Percentiles rank a stretch among this genome's conserved stretches.
phyloP scores from a whole-genome alignment of 129 eudicot genomes.

The Lonicera japonica region DNA sequence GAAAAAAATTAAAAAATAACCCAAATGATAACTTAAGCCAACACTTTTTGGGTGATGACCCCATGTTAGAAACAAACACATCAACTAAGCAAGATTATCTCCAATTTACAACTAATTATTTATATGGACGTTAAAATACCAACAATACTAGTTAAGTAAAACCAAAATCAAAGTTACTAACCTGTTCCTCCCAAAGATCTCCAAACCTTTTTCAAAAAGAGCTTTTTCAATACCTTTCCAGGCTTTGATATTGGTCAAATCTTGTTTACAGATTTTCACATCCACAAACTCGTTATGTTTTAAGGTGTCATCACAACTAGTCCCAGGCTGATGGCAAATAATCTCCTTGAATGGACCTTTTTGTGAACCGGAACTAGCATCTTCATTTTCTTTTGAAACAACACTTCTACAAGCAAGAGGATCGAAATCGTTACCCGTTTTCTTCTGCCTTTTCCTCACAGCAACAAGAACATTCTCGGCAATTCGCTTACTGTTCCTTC shows the following conservation, averaged over 20 bases:
- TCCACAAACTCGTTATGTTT: slow-evolving; percentile 39
- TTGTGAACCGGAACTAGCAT: slow-evolving; percentile 41
- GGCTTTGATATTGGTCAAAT: slow-evolving; percentile 28
- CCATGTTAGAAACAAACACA: too few species aligned
- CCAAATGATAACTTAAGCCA: too few species aligned
- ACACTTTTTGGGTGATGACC: too few species aligned
- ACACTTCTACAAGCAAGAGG: slow-evolving; percentile 51
- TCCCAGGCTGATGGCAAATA: not conserved
- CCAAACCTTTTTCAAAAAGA: slow-evolving; percentile 65
- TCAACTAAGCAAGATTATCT: too few species aligned
- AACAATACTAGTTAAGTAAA: not conserved
- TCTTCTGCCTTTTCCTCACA: slow-evolving; percentile 66
- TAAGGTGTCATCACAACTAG: slow-evolving; percentile 22
- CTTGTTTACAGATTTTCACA: slow-evolving; percentile 29
- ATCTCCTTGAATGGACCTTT: slow-evolving; percentile 17
- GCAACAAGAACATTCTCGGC: slow-evolving; percentile 57
- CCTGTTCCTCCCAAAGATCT: slow-evolving; percentile 80
- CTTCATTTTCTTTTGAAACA: slow-evolving; percentile 57
- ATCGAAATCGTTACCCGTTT: slow-evolving; percentile 50
- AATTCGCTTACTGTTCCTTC: slow-evolving; percentile 63
- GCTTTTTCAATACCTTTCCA: slow-evolving; percentile 73
- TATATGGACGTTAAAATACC: not conserved
- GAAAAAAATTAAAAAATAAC: too few species aligned
- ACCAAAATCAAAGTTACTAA: slow-evolving; percentile 15
- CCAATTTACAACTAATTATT: too few species aligned